Evolutionary conservation across 2,329 filamentous ascomycete genomes (phyloP).

Genomic region (Onygenales sp.): DNA sequence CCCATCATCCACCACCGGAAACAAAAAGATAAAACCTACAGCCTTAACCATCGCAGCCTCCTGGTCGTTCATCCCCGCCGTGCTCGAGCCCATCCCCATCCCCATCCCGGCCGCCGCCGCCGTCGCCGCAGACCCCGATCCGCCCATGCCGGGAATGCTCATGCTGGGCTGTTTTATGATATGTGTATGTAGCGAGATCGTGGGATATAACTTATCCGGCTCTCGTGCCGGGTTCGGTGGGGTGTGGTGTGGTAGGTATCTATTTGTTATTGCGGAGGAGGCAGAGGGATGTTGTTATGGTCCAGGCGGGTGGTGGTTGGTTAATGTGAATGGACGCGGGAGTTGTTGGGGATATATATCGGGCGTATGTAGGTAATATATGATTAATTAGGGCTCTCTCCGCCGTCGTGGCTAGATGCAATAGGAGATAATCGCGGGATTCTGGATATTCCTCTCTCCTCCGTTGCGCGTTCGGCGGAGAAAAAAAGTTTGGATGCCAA

Average conservation of each 20-base stretch:
- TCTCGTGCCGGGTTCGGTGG: no score
- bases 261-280: no score
- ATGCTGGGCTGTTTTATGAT: conserved; percentile 12
- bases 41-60: conserved; percentile 40
- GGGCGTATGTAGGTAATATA: neutral
- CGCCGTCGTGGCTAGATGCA: no score
- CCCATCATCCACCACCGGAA: neutral
- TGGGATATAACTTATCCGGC: neutral
- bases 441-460: neutral
- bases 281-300: neutral
- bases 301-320: neutral
- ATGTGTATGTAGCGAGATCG: neutral
- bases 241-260: no score
- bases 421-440: neutral
- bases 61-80: conserved; percentile 36
- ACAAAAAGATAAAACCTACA: conserved; percentile 19
- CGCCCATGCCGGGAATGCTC: conserved; percentile 28
- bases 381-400: no score
- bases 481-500: conserved; percentile 2
- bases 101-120: conserved; percentile 13
- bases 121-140: conserved; percentile 17
- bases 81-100: conserved; percentile 10
- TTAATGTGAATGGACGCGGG: neutral
- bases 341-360: neutral
- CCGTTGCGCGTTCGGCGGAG: neutral